Evolutionary conservation across 2,329 filamentous ascomycete species (phyloP), one percentile per base, ranked within the genome.

Genomic region (Ceratocystis albifundus): DNA sequence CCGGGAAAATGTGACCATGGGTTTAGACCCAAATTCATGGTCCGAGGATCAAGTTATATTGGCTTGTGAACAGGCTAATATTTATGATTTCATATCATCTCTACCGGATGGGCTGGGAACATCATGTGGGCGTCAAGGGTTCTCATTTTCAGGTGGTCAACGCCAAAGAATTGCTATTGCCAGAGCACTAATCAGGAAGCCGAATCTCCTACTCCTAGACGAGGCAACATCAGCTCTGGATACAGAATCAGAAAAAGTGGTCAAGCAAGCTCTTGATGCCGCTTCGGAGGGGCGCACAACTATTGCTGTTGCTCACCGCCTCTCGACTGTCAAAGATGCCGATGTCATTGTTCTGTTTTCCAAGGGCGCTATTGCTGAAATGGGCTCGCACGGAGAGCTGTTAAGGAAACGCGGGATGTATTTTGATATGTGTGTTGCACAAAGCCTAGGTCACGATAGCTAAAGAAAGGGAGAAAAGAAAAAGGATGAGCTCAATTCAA

Each of bases 91-190:
- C 67, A 77, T 86, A 36, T 73, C 76, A 0, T 80, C 79, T 0
- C 76, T 86, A 0, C 82, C 83, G 1, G 75, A 87, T 66, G 84
- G 84, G 0, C 84, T 88, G 65, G 75, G 79, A 1, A 88, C 87
- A 0, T 76, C 79, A 0, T 86, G 88, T 25, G 87, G 88, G 1
- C 82, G 86, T 70, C 82, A 83, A 62, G 87, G 87, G 0, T 82
- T 86, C 20, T 85, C 87, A 67, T 76, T 91, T 1, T 89, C 85
- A 0, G 88, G 88, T 28, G 88, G 88, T 0, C 87, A 91, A 72
- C 78, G 87, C 6, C 88, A 90, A 73, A 83, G 86, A 25, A 81
- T 89, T 44, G 86, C 87, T 7, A 90, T 91, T 69, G 88, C 88
- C 0, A 79, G 88, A 6, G 85, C 85, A 10, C 84, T 90, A 32